Evolutionary conservation across 495 filamentous ascomycete species (phyloP), one percentile per base, ranked within the genome.

Genomic region (Daldinia bambusicola): DNA sequence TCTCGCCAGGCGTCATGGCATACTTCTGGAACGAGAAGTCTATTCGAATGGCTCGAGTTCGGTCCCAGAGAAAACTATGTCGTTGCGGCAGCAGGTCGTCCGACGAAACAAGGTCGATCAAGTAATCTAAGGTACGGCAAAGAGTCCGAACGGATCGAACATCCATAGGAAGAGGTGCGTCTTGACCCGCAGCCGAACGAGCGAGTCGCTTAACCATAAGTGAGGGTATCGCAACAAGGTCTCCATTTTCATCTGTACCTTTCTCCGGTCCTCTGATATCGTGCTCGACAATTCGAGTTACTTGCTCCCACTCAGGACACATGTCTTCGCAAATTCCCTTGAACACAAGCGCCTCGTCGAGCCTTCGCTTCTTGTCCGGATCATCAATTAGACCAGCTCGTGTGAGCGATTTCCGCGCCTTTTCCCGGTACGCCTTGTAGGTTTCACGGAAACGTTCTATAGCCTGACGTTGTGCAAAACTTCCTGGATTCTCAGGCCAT

Each of bases 21-120:
- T 93, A 83, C 72, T 97, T 93, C 57, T 97, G 92, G 1, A 93
- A 94, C n/a, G 75, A 74, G 71, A 98, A 96, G 76, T 99, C 96
- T 68, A 95, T 95, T 32, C 96, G 89, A 63, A 99, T 91, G 6
- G 92, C 93, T 63, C 96, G 84, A 20, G 95, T 97, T 20, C 96
- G 88, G 78, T 98, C 95, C 93, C 96, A 97, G 16, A 98, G 86
- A 67, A 95, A 98, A 73, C 90, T 90, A 76, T 98, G 94, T 41
- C 92, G 87, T 3, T 85, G 76, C 0, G 88, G 85, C 6, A 97
- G 83, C 38, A 87, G 82, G 60, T 89, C 84, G 18, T 88, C 81
- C 4, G 88, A 84, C 52, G 85, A 84, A 41, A 97, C 76, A 9
- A 99, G 83, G 52, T 91, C 83, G 37, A 97, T 89, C 7, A 99